Evolutionary conservation across 129 eudicot species (phyloP), one percentile per base, ranked within the genome.

Genomic region (Tanacetum coccineum): DNA sequence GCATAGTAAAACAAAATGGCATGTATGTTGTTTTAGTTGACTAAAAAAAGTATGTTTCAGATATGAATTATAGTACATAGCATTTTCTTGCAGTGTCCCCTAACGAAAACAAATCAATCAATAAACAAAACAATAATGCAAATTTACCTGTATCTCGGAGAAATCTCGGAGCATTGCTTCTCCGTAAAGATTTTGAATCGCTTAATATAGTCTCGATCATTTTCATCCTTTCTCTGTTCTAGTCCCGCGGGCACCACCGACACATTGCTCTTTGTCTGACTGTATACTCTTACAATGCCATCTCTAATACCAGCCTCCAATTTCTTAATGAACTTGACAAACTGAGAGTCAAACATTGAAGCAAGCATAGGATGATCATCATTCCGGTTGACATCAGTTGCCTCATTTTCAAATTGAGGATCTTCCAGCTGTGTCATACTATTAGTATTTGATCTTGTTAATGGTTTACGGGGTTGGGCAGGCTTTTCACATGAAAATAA

Each of bases 221-320:
- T 81, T 76, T 93, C 99, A 46, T 83, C 88, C 47, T 74, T 81
- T 52, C 54, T 82, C 74, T 84, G 87, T 66, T 93, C 99, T 47
- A 93, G 64, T 58, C 79, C 95, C 8, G 99, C 92, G n/a, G 96
- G 99, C 59, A 93, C 86, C 63, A 84, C 90, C 13, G 99, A 84
- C 61, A 86, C 96, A 72, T 81, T 83, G 76, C 83, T 86, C 81
- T 86, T 89, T 36, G 96, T 95, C 70, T 72, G 85, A 72, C 96
- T 89, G 30, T 93, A 93, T 59, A 84, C 74, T 66, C 84, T 87
- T 6, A 93, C 88, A 66, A 87, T 79, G 18, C 77, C 74, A 47
- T 89, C 92, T 77, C 92, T 82, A 65, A 93, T 87, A 22, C 70
- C 83, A 49, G 36, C 75, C 75, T 84, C 99, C 70, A 93, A 78